Base-by-base conservation (phyloP, 139 green algal species). In the Tetratostichococcus sp. region DNA sequence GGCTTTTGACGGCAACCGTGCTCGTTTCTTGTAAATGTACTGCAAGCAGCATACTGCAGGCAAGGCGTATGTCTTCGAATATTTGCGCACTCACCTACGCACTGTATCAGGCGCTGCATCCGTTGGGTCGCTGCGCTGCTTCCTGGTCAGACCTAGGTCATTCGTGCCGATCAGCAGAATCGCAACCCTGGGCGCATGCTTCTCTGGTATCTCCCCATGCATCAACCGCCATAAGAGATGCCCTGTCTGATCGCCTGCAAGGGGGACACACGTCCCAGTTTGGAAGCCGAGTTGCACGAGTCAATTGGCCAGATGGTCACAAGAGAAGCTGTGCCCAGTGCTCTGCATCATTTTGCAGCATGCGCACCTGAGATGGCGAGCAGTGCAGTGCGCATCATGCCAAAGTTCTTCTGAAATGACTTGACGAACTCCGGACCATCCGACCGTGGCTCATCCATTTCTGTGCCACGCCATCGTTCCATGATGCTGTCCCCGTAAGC, bases 101-200 rank as follows among this genome's bases (percentile, higher is more conserved):
- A 62, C 50, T 28, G 50, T 17, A 17, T 62, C 50, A n/a, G 50
- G 50, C 4, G 50, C 50, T 5, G 50, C 50, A 28, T 62, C 50
- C 26, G 50, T 62, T 2, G 50, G 50, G 50, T 62, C 50, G 17
- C 26, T 62, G 14, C 19, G 17, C 14, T 28, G 50, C 50, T 26
- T 23, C 17, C 17, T 26, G 19, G 19, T 4, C 19, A 26, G 26
- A 30, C 81, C 84, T n/a, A 88, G 69, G 67, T 88, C 79, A 76
- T 87, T 84, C 17, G 83, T 88, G 31, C 83, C 83, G 30, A 88
- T 86, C 28, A 82, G 70, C 33, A 88, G 43, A 23, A 87, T 71
- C 0, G 42, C 71, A 25, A 78, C 62, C 42, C 75, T 71, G 26
- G 78, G 75, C 42, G 43, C 50, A 30, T 82, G 75, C 30, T 43